Percentiles rank a stretch among this genome's conserved stretches.
Evolutionary conservation across 306 rosid species (phyloP).

Genomic region (Purshia tridentata): DNA sequence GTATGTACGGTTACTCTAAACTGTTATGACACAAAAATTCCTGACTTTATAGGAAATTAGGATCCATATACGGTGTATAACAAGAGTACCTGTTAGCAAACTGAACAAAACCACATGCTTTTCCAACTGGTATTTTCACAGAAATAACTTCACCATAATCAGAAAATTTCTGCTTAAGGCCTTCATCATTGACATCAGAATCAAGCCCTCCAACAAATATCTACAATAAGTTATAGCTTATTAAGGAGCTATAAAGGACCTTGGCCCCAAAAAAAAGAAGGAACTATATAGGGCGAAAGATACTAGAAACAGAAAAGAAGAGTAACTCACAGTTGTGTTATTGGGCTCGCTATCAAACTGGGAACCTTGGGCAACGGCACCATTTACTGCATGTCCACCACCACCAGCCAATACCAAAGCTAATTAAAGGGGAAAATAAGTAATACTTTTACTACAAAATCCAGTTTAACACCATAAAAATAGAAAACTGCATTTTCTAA

Average conservation of each 20-base stretch:
- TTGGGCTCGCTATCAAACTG: slow-evolving; percentile 74
- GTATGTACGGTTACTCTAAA: background rate
- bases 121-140: slow-evolving; percentile 90
- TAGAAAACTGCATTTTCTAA: background rate
- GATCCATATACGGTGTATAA: background rate
- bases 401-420: slow-evolving; percentile 93
- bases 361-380: slow-evolving; percentile 66
- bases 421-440: slow-evolving; percentile 34
- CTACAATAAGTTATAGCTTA: slow-evolving; percentile 36
- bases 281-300: slow-evolving; percentile 1
- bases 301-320: slow-evolving; percentile 4
- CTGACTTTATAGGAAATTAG: background rate
- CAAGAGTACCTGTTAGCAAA: slow-evolving; percentile 76
- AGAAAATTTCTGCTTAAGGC: slow-evolving; percentile 85
- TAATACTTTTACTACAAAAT: slow-evolving; percentile 2
- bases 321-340: slow-evolving; percentile 85
- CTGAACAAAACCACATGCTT: slow-evolving; percentile 99
- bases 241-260: slow-evolving; percentile 21
- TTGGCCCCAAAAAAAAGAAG: no score
- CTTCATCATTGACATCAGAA: slow-evolving; percentile 88
- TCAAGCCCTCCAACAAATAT: slow-evolving; percentile 99
- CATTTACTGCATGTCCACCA: slow-evolving; percentile 82
- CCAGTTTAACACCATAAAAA: background rate
- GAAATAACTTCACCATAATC: slow-evolving; percentile 89
- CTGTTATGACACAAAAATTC: background rate